Base-by-base conservation (phyloP, 257 asterid genomes). In the Coffea eugenioides region DNA sequence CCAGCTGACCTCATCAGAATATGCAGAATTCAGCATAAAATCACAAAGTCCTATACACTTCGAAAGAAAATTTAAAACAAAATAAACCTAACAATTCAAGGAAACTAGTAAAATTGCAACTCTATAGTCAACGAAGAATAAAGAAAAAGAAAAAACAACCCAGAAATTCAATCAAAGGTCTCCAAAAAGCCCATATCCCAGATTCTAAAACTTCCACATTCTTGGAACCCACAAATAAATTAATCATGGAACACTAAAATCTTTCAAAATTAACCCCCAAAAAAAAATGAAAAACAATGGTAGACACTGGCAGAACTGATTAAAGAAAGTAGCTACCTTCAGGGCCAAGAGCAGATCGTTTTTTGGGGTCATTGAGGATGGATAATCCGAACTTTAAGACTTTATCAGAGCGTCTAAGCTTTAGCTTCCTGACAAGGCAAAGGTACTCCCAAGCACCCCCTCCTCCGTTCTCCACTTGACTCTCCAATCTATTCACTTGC, bases 401-500 rank as follows among this genome's bases (percentile, higher is more conserved):
- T 85, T 80, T 90, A 80, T 93, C 94, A 46, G 98, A 86, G 81
- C 96, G 93, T 81, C 99, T 97, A 75, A 93, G 96, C 92, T 92
- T 95, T 71, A 93, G 98, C 85, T 93, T 95, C 80, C 94, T 84
- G 66, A 92, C 95, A 75, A 95, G 98, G 84, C 90, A 90, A 18
- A 95, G 97, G 82, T 95, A 95, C 77, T 93, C 98, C 99, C 98
- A 95, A 73, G 88, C 94, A 80, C 97, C 99, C 8, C 98, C 99
- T 27, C 99, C 99, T 65, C 98, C 97, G 79, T 92, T 92, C 76
- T 95, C 97, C 67, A 93, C 97, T 91, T 95, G 98, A 78, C 62
- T 89, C 87, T 93, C 99, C 96, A 93, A 89, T 87, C 94, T 90
- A 77, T 90, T 88, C 77, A 90, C 92, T 78, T 86, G 90, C 3